Conservation (phyloP, 768 basidiomycete genomes). For the Sutorius australiensis region DNA sequence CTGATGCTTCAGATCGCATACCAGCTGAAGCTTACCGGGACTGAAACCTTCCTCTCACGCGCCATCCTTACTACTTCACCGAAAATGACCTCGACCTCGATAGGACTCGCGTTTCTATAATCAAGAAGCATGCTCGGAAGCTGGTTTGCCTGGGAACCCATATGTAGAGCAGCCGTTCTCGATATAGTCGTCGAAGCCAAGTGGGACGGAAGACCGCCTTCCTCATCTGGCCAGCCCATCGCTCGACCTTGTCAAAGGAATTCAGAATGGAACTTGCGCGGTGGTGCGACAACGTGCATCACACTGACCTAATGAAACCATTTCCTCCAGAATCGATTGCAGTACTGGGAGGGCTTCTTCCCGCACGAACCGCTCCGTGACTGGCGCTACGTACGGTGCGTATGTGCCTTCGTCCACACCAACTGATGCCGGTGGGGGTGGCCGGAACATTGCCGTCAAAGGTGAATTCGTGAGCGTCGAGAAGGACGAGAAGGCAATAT, state of each 20-base stretch:
- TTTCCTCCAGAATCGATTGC: conserved; percentile 43
- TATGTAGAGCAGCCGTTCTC: conserved; percentile 38
- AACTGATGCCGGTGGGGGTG: conserved; percentile 31
- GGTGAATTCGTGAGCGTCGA: conserved; percentile 48
- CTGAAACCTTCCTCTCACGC: conserved; percentile 13
- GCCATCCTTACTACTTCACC: conserved; percentile 43
- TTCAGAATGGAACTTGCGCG: background rate
- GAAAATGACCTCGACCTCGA: conserved; percentile 65
- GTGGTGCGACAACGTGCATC: background rate
- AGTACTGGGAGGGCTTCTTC: conserved; percentile 46
- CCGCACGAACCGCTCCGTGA: conserved; percentile 40
- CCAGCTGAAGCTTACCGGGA: conserved; percentile 9
- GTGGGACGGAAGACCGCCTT: conserved; percentile 46
- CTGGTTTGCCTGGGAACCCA: conserved; percentile 41
- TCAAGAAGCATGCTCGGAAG: conserved; percentile 65
- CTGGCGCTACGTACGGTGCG: conserved; percentile 37
- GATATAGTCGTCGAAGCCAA: conserved; percentile 38
- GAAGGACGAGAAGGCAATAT: conserved; percentile 50
- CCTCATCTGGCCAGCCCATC: conserved; percentile 40
- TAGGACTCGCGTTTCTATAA: conserved; percentile 43
- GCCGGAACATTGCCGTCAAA: conserved; percentile 49
- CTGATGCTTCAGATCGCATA: background rate
- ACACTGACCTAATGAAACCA: conserved; percentile 39
- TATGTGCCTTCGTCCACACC: conserved; percentile 26
- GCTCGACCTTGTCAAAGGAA: conserved; percentile 11